Evolutionary conservation across 139 green algal genomes (phyloP), one percentile per base, ranked within the genome.

Genomic region (Ettlia oleoabundans): DNA sequence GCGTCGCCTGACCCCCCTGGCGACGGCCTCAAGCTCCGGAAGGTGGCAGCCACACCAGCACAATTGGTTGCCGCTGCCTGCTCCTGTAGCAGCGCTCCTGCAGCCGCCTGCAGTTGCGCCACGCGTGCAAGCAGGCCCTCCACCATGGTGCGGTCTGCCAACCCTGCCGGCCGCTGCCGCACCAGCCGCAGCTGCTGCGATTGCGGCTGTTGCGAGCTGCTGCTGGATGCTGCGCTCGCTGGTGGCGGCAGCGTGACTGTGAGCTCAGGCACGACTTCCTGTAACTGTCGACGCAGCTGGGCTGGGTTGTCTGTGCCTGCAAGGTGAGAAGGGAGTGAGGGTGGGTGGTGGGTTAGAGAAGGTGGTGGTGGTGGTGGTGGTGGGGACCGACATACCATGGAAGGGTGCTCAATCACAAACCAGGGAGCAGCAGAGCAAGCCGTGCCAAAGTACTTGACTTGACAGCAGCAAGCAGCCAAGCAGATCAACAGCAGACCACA

Each of bases 281-380:
- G 73, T 52, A 80, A 53, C 73, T 80, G 73, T 21, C 73, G 51
- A 22, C 73, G 52, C 53, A 80, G 33, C 35, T 80, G 33, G 26
- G 35, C 53, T 2, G 71, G 71, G 32, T 41, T 37, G 8, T 78
- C 71, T 78, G 71, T 47, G 47, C n/a, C n/a, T n/a, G n/a, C n/a
- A n/a, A n/a, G n/a, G 47, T 10, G 47, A 10, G 47, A 15, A 24
- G 47, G 47, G 15, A 58, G 47, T 58, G 47, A 24, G 47, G 10
- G 47, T 58, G 47, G 10, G 47, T 58, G 47, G 47, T 10, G 47
- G 47, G 47, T 15, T 24, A 10, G 15, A 15, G 47, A 58, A 24
- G 47, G 15, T 10, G 10, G 47, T 24, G 47, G 13, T 10, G 47
- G 13, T 24, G 13, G 47, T 24, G n/a, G n/a, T n/a, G n/a, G n/a